Evolutionary conservation across 2,329 filamentous ascomycete species (phyloP).

Genomic region (Ophiosphaerella korrae): DNA sequence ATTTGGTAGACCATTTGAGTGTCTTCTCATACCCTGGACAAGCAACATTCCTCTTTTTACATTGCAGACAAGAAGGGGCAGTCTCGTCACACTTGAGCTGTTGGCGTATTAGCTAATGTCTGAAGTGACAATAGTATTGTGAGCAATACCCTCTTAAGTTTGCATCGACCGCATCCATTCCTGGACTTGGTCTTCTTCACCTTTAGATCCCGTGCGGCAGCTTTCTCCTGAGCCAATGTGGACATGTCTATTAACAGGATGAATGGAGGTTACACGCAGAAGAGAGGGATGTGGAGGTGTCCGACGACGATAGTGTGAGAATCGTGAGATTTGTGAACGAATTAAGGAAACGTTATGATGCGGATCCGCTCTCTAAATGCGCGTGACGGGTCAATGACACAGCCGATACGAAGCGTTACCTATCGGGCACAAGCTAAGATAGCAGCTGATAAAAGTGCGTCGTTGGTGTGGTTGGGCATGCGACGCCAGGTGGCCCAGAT

Average conservation of each 20-base stretch:
- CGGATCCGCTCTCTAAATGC: conserved; percentile 28
- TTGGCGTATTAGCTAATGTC: conserved; percentile 20
- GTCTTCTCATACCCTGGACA: conserved; percentile 56
- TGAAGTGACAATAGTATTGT: not conserved
- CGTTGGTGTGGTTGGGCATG: conserved; percentile 24
- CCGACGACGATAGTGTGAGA: conserved; percentile 22
- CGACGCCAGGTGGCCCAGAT: conserved; percentile 22
- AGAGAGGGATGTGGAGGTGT: conserved; percentile 17
- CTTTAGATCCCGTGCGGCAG: conserved; percentile 32
- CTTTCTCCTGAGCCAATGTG: conserved; percentile 33
- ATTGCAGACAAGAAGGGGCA: conserved; percentile 51
- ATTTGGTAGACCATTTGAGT: conserved; percentile 56
- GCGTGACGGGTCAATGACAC: conserved; percentile 28
- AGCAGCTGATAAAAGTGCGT: conserved; percentile 36
- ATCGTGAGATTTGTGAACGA: conserved; percentile 16
- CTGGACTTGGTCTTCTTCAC: conserved; percentile 45
- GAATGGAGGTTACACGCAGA: conserved; percentile 6
- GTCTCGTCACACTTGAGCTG: conserved; percentile 54
- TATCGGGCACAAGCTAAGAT: conserved; percentile 30
- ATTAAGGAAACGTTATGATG: conserved; percentile 21
- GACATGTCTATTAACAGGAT: conserved; percentile 33
- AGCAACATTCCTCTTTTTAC: conserved; percentile 48
- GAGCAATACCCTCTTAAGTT: conserved; percentile 39
- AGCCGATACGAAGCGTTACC: conserved; percentile 33
- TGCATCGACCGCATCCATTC: conserved; percentile 44